These are phyloP conservation scores for Lactuca saligna DNA, from an alignment of 129 eudicot genomes.

Conservation along the genomic window DNA sequence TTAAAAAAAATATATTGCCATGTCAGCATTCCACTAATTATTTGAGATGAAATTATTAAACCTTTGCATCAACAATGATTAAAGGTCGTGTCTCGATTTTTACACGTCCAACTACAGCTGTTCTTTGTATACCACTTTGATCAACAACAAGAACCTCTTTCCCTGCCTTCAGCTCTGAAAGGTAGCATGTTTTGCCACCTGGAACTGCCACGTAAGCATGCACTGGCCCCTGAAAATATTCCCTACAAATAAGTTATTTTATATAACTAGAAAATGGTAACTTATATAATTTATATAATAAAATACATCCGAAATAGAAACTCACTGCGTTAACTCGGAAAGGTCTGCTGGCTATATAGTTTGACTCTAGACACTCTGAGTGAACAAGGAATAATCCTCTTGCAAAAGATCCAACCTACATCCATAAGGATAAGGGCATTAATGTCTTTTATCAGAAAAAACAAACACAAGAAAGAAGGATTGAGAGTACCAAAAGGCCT, in stretches of 20 bases:
- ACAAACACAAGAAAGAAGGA: background rate
- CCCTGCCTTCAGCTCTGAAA: conserved; percentile 89
- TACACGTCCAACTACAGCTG: conserved; percentile 93
- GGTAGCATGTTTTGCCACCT: conserved; percentile 91
- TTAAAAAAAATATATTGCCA: no score
- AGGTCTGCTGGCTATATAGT: conserved; percentile 94
- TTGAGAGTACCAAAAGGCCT: conserved; percentile 81
- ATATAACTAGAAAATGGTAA: background rate
- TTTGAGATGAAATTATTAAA: conserved; percentile 14
- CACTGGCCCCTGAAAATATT: conserved; percentile 75
- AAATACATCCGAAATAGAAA: conserved; percentile 9
- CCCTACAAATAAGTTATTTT: conserved; percentile 1
- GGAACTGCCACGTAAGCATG: conserved; percentile 96
- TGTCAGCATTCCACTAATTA: background rate
- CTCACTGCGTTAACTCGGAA: conserved; percentile 98
- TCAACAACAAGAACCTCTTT: conserved; percentile 78
- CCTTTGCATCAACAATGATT: conserved; percentile 86
- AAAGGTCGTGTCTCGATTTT: conserved; percentile 88
- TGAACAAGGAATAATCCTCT: conserved; percentile 97
- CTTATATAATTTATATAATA: background rate
- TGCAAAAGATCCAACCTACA: conserved; percentile 93
- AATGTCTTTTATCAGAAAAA: background rate
- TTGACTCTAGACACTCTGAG: conserved; percentile 92
- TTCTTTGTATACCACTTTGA: conserved; percentile 70
- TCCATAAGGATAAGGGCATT: background rate